Evolutionary conservation across 805 yeast species (phyloP).

Genomic region (Candida takata): DNA sequence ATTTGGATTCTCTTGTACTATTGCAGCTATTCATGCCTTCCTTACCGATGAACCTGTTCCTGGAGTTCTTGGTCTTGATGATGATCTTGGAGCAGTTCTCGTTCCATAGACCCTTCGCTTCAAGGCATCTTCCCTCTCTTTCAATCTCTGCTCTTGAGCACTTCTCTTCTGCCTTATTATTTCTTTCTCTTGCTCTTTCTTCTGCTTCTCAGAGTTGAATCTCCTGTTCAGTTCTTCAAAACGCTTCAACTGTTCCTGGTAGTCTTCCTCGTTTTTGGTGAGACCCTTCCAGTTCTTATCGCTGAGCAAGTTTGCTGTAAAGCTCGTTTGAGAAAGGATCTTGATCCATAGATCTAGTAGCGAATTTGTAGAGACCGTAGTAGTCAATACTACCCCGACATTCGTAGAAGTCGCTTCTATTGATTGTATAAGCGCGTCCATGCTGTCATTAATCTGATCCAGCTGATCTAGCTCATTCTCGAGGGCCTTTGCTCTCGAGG

Average conservation of each 20-base stretch:
- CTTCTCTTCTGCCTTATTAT: conserved; percentile 11
- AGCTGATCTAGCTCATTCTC: conserved; percentile 20
- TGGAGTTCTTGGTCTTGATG: conserved; percentile 1
- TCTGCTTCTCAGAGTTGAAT: conserved; percentile 18
- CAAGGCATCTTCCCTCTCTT: conserved; percentile 23
- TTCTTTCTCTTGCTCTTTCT: conserved; percentile 22
- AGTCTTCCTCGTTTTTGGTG: conserved; percentile 19
- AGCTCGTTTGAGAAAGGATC: conserved; percentile 55
- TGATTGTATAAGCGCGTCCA: conserved; percentile 18
- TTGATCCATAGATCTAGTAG: conserved; percentile 54
- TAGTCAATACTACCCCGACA: conserved; percentile 15
- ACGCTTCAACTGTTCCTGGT: conserved; percentile 20
- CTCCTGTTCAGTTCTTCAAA: conserved; percentile 24
- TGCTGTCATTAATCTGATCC: conserved; percentile 12
- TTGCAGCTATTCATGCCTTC: no score
- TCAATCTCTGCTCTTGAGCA: conserved; percentile 15
- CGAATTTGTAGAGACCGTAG: conserved; percentile 41
- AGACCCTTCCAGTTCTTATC: conserved; percentile 35
- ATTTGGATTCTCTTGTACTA: not conserved
- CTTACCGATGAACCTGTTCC: not conserved
- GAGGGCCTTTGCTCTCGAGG: conserved; percentile 16
- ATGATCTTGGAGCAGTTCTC: conserved; percentile 4
- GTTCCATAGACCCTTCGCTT: conserved; percentile 25
- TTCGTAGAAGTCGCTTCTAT: conserved; percentile 16
- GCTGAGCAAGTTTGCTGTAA: conserved; percentile 41